Evolutionary conservation across 169 alveolate genomes (phyloP).

Genomic region (Babesia divergens): DNA sequence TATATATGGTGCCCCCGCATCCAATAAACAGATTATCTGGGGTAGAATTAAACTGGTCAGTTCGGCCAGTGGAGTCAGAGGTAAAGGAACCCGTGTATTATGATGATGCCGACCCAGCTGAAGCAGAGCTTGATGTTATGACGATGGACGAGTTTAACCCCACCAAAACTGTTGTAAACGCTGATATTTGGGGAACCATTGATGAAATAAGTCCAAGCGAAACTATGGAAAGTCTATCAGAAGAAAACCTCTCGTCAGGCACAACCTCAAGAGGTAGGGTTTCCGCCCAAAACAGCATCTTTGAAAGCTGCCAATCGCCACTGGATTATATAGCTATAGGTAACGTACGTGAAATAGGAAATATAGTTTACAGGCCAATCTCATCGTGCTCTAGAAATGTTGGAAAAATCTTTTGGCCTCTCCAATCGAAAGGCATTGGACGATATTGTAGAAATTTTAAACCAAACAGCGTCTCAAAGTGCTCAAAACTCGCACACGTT

Average conservation of each 20-base stretch:
- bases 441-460: neutral
- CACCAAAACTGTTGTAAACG: neutral
- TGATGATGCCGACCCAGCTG: slow-evolving; percentile 18
- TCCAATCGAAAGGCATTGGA: slow-evolving; percentile 2
- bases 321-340: slow-evolving; percentile 9
- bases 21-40: slow-evolving; percentile 48
- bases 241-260: too few relatives aligned
- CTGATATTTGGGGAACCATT: slow-evolving; percentile 20
- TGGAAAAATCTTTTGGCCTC: slow-evolving; percentile 10
- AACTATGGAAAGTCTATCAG: neutral
- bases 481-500: neutral
- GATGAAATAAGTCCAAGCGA: slow-evolving; percentile 9
- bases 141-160: neutral
- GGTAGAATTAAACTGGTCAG: slow-evolving; percentile 34
- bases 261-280: too few relatives aligned
- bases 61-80: neutral
- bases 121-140: neutral
- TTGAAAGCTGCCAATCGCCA: neutral
- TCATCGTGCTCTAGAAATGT: neutral
- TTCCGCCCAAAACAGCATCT: neutral
- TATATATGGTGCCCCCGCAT: slow-evolving; percentile 57
- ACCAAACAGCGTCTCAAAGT: neutral
- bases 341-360: neutral
- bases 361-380: neutral
- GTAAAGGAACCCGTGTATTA: slow-evolving; percentile 2